Evolutionary conservation across 495 filamentous ascomycete genomes (phyloP), one percentile per base, ranked within the genome.

Genomic region (Extremus antarcticus): DNA sequence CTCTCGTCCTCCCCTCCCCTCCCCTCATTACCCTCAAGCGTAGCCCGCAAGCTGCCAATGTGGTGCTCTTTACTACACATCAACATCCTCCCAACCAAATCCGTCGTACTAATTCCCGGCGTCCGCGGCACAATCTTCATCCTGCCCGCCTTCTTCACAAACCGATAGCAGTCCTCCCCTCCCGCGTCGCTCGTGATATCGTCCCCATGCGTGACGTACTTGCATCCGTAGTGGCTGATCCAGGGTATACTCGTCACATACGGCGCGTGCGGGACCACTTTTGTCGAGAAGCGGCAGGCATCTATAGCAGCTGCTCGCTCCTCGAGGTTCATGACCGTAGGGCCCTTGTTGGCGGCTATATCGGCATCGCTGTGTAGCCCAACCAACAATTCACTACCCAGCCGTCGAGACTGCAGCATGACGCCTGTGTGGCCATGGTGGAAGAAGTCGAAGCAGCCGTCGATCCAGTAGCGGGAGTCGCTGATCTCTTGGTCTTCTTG

Each of bases 371-470:
- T 92, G 69, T 99, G 92, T 48, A 97, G 82, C 25, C 92, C 92
- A 46, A 95, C 90, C 58, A 85, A 76, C 24, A 99, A 81, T 70
- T 91, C 86, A 49, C 79, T 84, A 54, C 94, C 94, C 20, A 96
- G 77, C 52, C 78, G 81, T 55, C 88, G 86, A 13, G 92, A 90
- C 67, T 99, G 92, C 19, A 97, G 80, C 78, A 97, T 92, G 49
- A 92, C 94, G 39, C 94, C 92, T 4, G 92, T 91, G 73, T 99
- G 92, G 59, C 92, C 92, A 64, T 99, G 92, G 68, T 99, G 92
- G 69, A 85, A 89, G 70, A 99, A 99, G 72, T 99, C 92, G 71
- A 94, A 99, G 72, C 92, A 99, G 50, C 92, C 92, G 71, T 99
- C 92, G 19, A 97, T 84, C 92, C 92, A 99, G 59, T 97, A 86